Evolutionary conservation across 129 eudicot species (phyloP).

Genomic region (Pulicaria dysenterica): DNA sequence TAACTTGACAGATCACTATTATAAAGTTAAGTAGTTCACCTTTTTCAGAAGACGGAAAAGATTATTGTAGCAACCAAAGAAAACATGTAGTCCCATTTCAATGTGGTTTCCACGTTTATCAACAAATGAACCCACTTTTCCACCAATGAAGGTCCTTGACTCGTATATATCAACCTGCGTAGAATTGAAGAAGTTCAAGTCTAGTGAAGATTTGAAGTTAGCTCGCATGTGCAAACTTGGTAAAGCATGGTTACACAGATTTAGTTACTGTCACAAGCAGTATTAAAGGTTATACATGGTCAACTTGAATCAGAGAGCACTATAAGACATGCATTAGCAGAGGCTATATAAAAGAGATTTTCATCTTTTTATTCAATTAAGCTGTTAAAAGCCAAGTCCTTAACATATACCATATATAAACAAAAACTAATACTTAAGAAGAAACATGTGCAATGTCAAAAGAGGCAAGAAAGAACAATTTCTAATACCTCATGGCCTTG

Average conservation of each 20-base stretch:
- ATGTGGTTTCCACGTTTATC: constrained; percentile 93
- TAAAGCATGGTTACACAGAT: constrained; percentile 12
- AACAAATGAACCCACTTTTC: constrained; percentile 96
- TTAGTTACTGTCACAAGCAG: background rate
- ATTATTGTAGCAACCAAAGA: constrained; percentile 98
- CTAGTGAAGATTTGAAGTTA: constrained; percentile 19
- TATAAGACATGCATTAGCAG: constrained; percentile 5
- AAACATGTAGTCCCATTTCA: constrained; percentile 98
- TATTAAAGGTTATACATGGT: background rate
- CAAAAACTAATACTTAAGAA: background rate
- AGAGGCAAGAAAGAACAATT: constrained; percentile 10
- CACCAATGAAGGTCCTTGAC: constrained; percentile 91
- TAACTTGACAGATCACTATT: constrained; percentile 15
- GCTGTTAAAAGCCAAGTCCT: constrained; percentile 16
- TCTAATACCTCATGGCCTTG: constrained; percentile 90
- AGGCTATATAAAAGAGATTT: background rate
- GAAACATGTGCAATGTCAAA: background rate
- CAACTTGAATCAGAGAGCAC: constrained; percentile 1
- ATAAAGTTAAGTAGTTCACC: constrained; percentile 43
- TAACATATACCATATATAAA: background rate
- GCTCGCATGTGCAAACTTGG: constrained; percentile 8
- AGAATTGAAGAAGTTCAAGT: constrained; percentile 18
- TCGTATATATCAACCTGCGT: constrained; percentile 94
- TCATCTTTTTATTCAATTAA: background rate
- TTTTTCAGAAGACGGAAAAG: constrained; percentile 92